Evolutionary conservation across 495 filamentous ascomycete genomes (phyloP).

Genomic region (Podospora bellae-mahoneyi): DNA sequence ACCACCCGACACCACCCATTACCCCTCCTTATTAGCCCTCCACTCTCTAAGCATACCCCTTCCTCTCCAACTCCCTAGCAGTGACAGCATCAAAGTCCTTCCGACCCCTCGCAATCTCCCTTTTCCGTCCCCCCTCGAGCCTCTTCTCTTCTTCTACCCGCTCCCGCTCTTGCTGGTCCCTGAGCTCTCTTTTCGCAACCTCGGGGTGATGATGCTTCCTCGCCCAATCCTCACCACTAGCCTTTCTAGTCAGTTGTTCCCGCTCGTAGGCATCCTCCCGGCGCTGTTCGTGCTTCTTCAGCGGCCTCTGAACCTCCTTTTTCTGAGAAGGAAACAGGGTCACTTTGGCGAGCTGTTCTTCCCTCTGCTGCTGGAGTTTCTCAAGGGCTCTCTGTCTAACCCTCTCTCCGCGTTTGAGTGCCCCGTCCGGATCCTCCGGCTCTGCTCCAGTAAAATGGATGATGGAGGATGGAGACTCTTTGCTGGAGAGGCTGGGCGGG

Average conservation of each 20-base stretch:
- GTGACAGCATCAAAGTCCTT: neutral
- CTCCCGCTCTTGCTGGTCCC: neutral
- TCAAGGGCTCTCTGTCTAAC: neutral
- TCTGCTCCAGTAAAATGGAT: neutral
- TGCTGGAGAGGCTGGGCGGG: neutral
- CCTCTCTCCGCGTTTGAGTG: neutral
- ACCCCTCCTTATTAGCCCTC: neutral
- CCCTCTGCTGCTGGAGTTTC: neutral
- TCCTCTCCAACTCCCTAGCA: neutral
- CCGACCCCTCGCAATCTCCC: neutral
- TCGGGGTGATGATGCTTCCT: neutral
- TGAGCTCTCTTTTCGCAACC: neutral
- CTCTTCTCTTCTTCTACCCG: neutral
- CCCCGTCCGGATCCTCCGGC: neutral
- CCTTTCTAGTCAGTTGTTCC: neutral
- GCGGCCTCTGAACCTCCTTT: neutral
- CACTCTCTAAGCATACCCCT: neutral
- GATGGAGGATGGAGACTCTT: neutral
- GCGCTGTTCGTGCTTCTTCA: neutral
- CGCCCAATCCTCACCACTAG: neutral
- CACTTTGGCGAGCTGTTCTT: neutral
- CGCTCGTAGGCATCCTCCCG: neutral
- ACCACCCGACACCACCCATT: no score
- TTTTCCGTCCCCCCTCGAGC: neutral
- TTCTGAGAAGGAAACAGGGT: neutral